Percentiles rank a stretch among this genome's conserved stretches.
phyloP scores from a whole-genome alignment of 1,139 yeast genomes.

The Yamadazyma epiphylla region DNA sequence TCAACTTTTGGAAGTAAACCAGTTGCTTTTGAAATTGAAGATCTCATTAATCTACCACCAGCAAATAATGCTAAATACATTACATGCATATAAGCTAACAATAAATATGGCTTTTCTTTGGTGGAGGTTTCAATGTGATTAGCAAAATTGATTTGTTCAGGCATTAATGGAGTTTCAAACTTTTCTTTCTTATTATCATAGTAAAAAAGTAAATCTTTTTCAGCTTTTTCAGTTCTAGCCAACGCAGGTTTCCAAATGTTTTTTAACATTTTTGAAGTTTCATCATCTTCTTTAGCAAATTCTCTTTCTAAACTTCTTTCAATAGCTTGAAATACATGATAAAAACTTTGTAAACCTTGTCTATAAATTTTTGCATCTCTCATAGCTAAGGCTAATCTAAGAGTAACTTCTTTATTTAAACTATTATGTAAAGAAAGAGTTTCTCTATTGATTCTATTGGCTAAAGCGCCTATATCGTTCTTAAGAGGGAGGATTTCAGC shows the following conservation, averaged over 20 bases:
- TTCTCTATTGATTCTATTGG: conserved; percentile 69
- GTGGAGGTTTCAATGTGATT: conserved; percentile 56
- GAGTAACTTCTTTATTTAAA: conserved; percentile 64
- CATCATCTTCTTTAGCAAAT: conserved; percentile 33
- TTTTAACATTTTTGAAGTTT: conserved; percentile 41
- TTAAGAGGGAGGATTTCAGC: conserved; percentile 67
- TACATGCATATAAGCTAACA: conserved; percentile 83
- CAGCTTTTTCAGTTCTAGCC: conserved; percentile 56
- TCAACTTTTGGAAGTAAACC: conserved; percentile 74
- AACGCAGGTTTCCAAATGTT: conserved; percentile 71
- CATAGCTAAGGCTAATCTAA: conserved; percentile 71
- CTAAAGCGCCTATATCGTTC: conserved; percentile 75
- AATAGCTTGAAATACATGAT: conserved; percentile 68
- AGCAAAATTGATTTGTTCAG: conserved; percentile 58
- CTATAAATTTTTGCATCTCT: conserved; percentile 74
- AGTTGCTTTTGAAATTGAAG: conserved; percentile 60
- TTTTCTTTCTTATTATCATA: conserved; percentile 54
- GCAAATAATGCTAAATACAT: conserved; percentile 85
- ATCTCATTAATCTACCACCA: conserved; percentile 74
- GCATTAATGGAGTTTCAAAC: conserved; percentile 53
- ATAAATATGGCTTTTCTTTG: conserved; percentile 60
- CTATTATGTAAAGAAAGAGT: conserved; percentile 66
- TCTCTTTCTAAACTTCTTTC: conserved; percentile 55
- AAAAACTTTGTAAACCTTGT: conserved; percentile 77
- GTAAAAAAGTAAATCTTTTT: conserved; percentile 63